Conservation (phyloP, 2,329 filamentous ascomycete species). For the Neonectria faginata region DNA sequence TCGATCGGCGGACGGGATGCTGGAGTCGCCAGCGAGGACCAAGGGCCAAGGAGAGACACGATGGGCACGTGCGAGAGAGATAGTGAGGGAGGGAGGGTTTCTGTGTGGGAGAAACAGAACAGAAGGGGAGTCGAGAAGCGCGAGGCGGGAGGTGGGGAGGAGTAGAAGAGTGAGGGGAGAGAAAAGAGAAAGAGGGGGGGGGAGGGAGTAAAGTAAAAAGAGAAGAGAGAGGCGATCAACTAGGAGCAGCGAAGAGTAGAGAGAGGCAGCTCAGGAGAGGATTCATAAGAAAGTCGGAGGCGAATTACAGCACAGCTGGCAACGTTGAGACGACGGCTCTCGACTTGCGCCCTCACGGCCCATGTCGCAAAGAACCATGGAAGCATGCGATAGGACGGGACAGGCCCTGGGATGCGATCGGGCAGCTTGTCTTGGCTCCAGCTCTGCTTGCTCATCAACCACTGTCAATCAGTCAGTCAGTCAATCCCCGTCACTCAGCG, state of each 20-base stretch:
- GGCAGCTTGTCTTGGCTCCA: conserved; percentile 6
- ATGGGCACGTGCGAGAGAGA: conserved; percentile 14
- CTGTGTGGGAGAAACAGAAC: conserved; percentile 26
- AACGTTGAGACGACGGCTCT: conserved; percentile 16
- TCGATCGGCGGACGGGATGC: conserved; percentile 11
- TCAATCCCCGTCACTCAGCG: conserved; percentile 4
- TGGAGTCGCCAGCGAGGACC: conserved; percentile 9
- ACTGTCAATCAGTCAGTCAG: conserved; percentile 9
- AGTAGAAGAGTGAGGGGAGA: conserved; percentile 29
- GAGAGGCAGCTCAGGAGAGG: conserved; percentile 9
- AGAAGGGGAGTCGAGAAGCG: conserved; percentile 29
- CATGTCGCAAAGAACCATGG: conserved; percentile 23
- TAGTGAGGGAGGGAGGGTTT: conserved; percentile 13
- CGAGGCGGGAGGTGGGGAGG: conserved; percentile 29
- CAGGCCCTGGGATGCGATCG: conserved; percentile 16
- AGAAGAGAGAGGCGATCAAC: conserved; percentile 26
- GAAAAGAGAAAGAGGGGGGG: conserved; percentile 32
- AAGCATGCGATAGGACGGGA: conserved; percentile 28
- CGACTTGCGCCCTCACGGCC: conserved; percentile 18
- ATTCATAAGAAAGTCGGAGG: conserved; percentile 18
- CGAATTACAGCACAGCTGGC: conserved; percentile 28
- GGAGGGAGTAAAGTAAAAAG: conserved; percentile 33
- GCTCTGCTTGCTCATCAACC: too few relatives aligned
- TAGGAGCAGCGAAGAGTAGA: conserved; percentile 21
- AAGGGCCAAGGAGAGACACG: neutral